Evolutionary conservation across 2,329 filamentous ascomycete genomes (phyloP).

Genomic region (Calonectria multiphialidica): DNA sequence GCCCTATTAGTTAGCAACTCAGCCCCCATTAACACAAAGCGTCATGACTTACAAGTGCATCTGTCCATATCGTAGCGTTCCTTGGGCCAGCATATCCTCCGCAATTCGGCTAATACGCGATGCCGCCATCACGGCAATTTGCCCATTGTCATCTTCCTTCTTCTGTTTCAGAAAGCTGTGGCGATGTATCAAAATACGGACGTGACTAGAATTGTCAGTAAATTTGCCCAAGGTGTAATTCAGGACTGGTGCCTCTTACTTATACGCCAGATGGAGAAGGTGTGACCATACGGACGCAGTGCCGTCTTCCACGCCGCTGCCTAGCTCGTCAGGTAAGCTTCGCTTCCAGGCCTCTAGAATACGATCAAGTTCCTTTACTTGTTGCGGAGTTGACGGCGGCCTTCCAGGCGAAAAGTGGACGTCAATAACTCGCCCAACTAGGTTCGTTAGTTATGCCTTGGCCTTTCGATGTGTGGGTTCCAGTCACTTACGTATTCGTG

Average conservation of each 20-base stretch:
- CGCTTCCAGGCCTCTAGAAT: slow-evolving; percentile 50
- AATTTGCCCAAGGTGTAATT: background rate
- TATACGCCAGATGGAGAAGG: slow-evolving; percentile 53
- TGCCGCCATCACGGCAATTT: slow-evolving; percentile 48
- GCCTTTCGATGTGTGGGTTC: background rate
- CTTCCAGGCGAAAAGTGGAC: slow-evolving; percentile 51
- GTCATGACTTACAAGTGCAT: slow-evolving; percentile 50
- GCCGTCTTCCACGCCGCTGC: slow-evolving; percentile 46
- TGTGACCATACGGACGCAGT: slow-evolving; percentile 51
- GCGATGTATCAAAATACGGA: slow-evolving; percentile 52
- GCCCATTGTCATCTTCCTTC: slow-evolving; percentile 42
- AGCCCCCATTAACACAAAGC: background rate
- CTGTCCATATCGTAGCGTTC: slow-evolving; percentile 50
- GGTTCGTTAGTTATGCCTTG: background rate
- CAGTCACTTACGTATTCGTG: slow-evolving; percentile 45
- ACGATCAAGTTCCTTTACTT: slow-evolving; percentile 45
- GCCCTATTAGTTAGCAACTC: background rate
- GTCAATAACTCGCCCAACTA: slow-evolving; percentile 51
- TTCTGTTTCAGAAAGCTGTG: slow-evolving; percentile 47
- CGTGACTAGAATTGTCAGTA: slow-evolving; percentile 40
- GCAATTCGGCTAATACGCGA: slow-evolving; percentile 52
- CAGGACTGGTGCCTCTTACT: slow-evolving; percentile 37
- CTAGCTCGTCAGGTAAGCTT: slow-evolving; percentile 48
- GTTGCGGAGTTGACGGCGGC: slow-evolving; percentile 40
- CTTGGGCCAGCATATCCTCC: slow-evolving; percentile 52